Base-by-base conservation (phyloP, 1,284 basidiomycete species). In the Pascua guehoae region DNA sequence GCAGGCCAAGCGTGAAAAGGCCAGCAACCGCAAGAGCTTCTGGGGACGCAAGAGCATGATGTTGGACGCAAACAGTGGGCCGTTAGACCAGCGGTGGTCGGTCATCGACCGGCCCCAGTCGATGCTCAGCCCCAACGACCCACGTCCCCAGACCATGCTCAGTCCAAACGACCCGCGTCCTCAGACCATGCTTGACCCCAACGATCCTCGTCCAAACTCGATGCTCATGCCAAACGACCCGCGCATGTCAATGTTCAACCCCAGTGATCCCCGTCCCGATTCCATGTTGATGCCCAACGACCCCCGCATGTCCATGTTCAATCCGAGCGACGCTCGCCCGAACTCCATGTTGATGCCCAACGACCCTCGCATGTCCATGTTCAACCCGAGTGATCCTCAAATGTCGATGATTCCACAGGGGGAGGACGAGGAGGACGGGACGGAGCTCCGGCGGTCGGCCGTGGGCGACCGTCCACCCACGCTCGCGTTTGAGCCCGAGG, bases 381-480 rank as follows among this genome's bases (percentile, higher is more conserved):
- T 42, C 32, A 32, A 32, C 24, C 24, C 24, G 24, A 32, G 24
- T 32, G 24, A 32, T 32, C 24, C 24, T 7, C 24, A 7, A 32
- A 32, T 32, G 24, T 32, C 24, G 24, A 32, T 32, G 3, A 32
- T 32, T 32, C 4, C 24, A 7, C 43, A 41, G 42, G 52, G 51
- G 18, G 52, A 54, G 16, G 49, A 39, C 12, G 47, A 51, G 8
- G 39, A 41, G 15, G 50, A 39, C 46, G 16, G 16, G 5, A 12
- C 38, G 12, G 9, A 46, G 36, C 16, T 12, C 38, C 40, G 36
- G 8, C 37, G 3, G 15, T 47, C 50, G 15, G 36, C 41, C 12
- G 9, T 48, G 3, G 15, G 32, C 5, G 49, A 48, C 14, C 60
- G 60, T 12, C 60, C 60, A 4, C 51, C 57, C 8, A 59, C 60